Conservation (phyloP, 805 yeast species). For the Monosporozyma aerobia region DNA sequence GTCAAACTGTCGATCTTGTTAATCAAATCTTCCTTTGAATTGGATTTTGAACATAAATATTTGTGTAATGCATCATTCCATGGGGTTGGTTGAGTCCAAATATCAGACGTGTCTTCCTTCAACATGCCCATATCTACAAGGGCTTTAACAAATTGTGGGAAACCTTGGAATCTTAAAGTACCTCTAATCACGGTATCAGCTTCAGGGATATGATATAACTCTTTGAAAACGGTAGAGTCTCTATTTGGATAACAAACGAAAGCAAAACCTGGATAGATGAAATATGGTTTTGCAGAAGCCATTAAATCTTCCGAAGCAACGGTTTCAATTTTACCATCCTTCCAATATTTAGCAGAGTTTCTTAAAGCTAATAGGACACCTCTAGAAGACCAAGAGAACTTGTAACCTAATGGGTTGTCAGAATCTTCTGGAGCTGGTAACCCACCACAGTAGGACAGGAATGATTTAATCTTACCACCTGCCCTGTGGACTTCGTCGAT, state of each 20-base stretch:
- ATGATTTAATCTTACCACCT: conserved; percentile 88
- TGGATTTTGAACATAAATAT: conserved; percentile 65
- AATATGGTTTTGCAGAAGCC: conserved; percentile 92
- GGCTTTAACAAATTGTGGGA: conserved; percentile 95
- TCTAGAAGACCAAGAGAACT: conserved; percentile 98
- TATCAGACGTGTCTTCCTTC: conserved; percentile 59
- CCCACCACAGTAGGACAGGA: conserved; percentile 97
- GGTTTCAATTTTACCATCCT: conserved; percentile 72
- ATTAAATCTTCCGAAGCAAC: conserved; percentile 85
- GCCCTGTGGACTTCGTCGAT: conserved; percentile 89
- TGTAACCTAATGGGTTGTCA: conserved; percentile 96
- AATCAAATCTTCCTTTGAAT: conserved; percentile 62
- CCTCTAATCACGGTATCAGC: conserved; percentile 96
- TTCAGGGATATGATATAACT: conserved; percentile 89
- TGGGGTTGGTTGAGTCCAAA: conserved; percentile 48
- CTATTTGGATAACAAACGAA: conserved; percentile 96
- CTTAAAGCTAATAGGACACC: conserved; percentile 94
- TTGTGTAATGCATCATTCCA: conserved; percentile 86
- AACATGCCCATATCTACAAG: conserved; percentile 90
- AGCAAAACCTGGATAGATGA: conserved; percentile 90
- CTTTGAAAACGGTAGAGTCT: conserved; percentile 90
- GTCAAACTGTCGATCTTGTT: conserved; percentile 71
- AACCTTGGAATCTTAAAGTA: conserved; percentile 94
- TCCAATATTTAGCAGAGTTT: conserved; percentile 84
- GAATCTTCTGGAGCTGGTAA: conserved; percentile 97